Evolutionary conservation across 192 early-diverging fungal species (phyloP).

Genomic region (Linnemannia schmuckeri): DNA sequence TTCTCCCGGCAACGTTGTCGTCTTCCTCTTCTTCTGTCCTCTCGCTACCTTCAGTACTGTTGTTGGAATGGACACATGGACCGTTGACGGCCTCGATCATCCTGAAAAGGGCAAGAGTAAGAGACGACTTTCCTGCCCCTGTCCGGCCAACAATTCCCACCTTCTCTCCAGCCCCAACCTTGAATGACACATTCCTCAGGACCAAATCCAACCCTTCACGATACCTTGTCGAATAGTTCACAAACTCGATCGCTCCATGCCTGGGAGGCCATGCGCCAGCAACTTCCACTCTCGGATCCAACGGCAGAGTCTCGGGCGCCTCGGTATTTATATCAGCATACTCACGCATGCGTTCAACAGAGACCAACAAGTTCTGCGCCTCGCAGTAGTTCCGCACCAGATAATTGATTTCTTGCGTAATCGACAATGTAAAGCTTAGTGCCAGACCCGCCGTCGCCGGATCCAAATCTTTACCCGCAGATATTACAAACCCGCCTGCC

Average conservation of each 20-base stretch:
- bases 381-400: conserved; percentile 88
- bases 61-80: conserved; percentile 66
- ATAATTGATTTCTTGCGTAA: conserved; percentile 87
- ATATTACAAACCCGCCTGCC: conserved; percentile 73
- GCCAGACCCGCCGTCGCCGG: conserved; percentile 63
- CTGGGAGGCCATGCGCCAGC: conserved; percentile 78
- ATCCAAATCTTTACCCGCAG: conserved; percentile 62
- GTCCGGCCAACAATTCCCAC: conserved; percentile 82
- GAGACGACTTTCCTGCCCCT: conserved; percentile 63
- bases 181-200: conserved; percentile 76
- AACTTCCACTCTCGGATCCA: conserved; percentile 58
- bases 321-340: conserved; percentile 86
- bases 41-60: conserved; percentile 78
- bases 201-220: conserved; percentile 84
- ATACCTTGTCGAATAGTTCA: conserved; percentile 84
- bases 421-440: conserved; percentile 74
- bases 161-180: conserved; percentile 63
- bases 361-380: conserved; percentile 83
- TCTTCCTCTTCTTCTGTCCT: conserved; percentile 58
- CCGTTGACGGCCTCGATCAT: conserved; percentile 62
- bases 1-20: conserved; percentile 49
- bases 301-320: conserved; percentile 76
- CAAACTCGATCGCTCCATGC: conserved; percentile 79
- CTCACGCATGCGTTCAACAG: conserved; percentile 87
- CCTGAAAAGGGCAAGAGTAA: conserved; percentile 66